Percentiles rank a stretch among this genome's conserved stretches.
phyloP scores from a whole-genome alignment of 208 protist species.

The Acanthamoeba sp. region DNA sequence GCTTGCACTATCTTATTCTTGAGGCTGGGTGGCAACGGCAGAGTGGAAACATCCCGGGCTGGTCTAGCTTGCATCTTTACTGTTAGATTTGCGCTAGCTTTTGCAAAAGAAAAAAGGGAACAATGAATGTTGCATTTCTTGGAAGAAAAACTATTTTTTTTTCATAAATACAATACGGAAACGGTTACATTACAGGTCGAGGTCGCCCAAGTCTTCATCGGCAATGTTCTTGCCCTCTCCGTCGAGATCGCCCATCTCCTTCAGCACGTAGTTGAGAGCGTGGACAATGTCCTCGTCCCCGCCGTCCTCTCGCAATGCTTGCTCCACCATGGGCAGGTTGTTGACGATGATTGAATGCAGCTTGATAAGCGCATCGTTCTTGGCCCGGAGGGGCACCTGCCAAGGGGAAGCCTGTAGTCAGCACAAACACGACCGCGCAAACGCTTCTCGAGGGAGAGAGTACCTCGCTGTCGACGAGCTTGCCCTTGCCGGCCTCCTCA shows the following conservation, averaged over 20 bases:
- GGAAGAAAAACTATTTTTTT: no score
- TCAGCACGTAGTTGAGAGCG: conserved; percentile 59
- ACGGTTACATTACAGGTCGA: not conserved
- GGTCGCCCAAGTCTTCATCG: conserved; percentile 14
- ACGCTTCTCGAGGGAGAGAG: not conserved
- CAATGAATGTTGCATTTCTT: no score
- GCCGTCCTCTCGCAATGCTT: not conserved
- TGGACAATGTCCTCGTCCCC: conserved; percentile 12
- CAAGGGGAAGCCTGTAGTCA: not conserved
- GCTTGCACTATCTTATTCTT: conserved; percentile 60
- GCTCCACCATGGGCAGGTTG: not conserved
- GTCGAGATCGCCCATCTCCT: conserved; percentile 51
- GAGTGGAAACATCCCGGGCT: not conserved
- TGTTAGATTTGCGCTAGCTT: not conserved
- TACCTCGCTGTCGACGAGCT: conserved; percentile 5
- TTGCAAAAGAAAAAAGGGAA: not conserved
- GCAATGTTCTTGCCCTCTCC: conserved; percentile 10
- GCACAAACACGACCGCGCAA: not conserved
- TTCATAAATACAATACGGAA: no score
- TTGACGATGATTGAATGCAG: not conserved
- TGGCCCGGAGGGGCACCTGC: not conserved
- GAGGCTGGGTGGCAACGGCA: not conserved
- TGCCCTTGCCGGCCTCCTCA: conserved; percentile 5
- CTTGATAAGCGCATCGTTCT: conserved; percentile 6
- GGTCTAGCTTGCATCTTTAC: not conserved